Evolutionary conservation across 2,329 filamentous ascomycete species (phyloP).

Genomic region (Didymella segeticola): DNA sequence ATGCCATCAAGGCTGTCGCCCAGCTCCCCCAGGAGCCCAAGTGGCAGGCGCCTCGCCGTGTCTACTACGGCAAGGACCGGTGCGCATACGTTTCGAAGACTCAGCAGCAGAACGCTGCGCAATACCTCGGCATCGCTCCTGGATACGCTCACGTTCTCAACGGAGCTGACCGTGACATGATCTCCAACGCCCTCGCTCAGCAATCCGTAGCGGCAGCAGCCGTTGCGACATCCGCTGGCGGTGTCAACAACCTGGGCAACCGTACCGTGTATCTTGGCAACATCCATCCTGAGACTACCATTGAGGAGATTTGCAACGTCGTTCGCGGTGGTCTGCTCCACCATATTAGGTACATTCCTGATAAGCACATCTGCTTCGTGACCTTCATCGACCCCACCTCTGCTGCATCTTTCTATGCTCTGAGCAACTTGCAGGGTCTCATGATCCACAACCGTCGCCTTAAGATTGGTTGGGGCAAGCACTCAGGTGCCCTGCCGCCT

Average conservation of each 20-base stretch:
- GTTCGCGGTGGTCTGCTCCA: constrained; percentile 94
- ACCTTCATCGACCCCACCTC: constrained; percentile 99
- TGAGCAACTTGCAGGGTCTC: constrained; percentile 95
- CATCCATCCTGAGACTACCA: constrained; percentile 97
- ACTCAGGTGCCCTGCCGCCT: constrained; percentile 93
- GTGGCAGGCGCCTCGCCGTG: constrained; percentile 93
- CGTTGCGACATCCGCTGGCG: constrained; percentile 93
- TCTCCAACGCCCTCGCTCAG: constrained; percentile 94
- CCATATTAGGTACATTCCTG: constrained; percentile 98
- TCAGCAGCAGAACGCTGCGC: constrained; percentile 97
- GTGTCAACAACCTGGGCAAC: constrained; percentile 97
- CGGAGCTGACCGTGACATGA: constrained; percentile 92
- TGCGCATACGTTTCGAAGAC: constrained; percentile 99
- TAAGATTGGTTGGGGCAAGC: constrained; percentile 99
- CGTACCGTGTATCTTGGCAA: constrained; percentile 97
- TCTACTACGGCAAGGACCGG: constrained; percentile 98
- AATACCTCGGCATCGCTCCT: constrained; percentile 95
- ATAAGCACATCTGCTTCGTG: constrained; percentile 99
- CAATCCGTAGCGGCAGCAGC: constrained; percentile 97
- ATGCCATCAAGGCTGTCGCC: constrained; percentile 96
- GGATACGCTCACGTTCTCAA: constrained; percentile 97
- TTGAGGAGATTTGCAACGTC: constrained; percentile 99
- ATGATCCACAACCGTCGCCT: constrained; percentile 99
- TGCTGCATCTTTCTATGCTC: constrained; percentile 94
- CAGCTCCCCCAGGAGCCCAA: constrained; percentile 95